A percentile compares a stretch with the other conserved stretches of the same genome.
Conservation (phyloP, 2,329 filamentous ascomycete genomes). For the Aureobasidium leucospermi region DNA sequence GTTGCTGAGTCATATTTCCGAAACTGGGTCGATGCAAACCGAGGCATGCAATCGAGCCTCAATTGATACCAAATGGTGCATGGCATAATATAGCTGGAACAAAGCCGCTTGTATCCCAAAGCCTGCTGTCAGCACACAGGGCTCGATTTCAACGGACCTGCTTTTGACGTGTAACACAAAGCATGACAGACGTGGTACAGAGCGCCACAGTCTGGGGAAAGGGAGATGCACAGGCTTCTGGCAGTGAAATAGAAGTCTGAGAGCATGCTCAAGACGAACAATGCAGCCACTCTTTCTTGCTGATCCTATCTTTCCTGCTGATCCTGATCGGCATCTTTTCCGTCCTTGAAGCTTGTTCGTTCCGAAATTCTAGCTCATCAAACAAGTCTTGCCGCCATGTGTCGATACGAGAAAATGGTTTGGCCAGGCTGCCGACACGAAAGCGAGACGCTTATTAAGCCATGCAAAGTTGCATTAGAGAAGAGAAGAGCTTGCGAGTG, state of each 20-base stretch:
- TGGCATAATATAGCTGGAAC: not conserved
- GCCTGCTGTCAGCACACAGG: slow-evolving; percentile 2
- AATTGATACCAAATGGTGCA: not conserved
- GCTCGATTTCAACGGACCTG: not conserved
- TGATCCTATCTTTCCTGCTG: not conserved
- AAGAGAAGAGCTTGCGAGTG: slow-evolving; percentile 8
- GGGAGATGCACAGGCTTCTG: not conserved
- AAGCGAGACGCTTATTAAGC: not conserved
- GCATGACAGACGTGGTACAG: not conserved
- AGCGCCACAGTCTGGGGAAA: slow-evolving; percentile 1
- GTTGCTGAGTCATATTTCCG: not conserved
- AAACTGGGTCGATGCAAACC: not conserved
- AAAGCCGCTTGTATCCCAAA: not conserved
- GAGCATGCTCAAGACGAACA: not conserved
- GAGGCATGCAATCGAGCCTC: not conserved
- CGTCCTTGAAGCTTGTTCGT: not conserved
- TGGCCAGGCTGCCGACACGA: slow-evolving; percentile 8
- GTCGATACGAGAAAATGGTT: slow-evolving; percentile 7
- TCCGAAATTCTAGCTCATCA: not conserved
- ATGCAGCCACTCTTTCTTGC: not conserved
- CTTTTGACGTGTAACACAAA: slow-evolving; percentile 3
- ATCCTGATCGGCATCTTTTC: not conserved
- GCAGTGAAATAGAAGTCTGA: not conserved
- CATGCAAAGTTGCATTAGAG: not conserved
- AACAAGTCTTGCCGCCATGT: not conserved